phyloP scores from a whole-genome alignment of 495 filamentous ascomycete genomes.

The Oidiodendron maius region DNA sequence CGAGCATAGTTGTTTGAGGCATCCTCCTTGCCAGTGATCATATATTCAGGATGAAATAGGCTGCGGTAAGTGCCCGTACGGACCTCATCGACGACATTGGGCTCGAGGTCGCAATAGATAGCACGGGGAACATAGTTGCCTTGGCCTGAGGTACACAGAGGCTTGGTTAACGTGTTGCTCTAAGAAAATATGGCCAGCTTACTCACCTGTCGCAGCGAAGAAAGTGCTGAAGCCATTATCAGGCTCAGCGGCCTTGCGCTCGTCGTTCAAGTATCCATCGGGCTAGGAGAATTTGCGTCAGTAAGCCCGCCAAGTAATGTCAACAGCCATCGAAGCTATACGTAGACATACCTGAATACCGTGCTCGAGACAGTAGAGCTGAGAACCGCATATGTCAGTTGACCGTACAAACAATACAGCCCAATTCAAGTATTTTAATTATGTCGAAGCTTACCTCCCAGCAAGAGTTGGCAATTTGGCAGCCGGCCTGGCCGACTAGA shows the following conservation, averaged over 20 bases:
- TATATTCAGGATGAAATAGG: constrained; percentile 97
- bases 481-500: constrained; percentile 98
- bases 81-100: constrained; percentile 99
- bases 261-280: constrained; percentile 97
- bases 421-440: too few species aligned
- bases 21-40: constrained; percentile 99
- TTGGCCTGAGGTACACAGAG: constrained; percentile 49
- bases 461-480: constrained; percentile 99
- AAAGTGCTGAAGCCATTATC: constrained; percentile 99
- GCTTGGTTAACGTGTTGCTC: constrained; percentile 9
- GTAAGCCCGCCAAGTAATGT: too few species aligned
- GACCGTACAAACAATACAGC: neutral
- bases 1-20: constrained; percentile 99
- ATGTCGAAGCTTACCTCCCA: constrained; percentile 80
- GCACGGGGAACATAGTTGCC: constrained; percentile 98
- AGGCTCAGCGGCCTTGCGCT: constrained; percentile 85
- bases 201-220: constrained; percentile 97
- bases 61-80: constrained; percentile 92
- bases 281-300: constrained; percentile 50
- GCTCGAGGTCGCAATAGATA: constrained; percentile 99
- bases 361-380: constrained; percentile 99
- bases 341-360: constrained; percentile 82
- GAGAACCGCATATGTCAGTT: constrained; percentile 25
- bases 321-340: neutral
- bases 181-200: neutral